Evolutionary conservation across 2,329 filamentous ascomycete genomes (phyloP).

Genomic region (Neopestalotiopsis sp.): DNA sequence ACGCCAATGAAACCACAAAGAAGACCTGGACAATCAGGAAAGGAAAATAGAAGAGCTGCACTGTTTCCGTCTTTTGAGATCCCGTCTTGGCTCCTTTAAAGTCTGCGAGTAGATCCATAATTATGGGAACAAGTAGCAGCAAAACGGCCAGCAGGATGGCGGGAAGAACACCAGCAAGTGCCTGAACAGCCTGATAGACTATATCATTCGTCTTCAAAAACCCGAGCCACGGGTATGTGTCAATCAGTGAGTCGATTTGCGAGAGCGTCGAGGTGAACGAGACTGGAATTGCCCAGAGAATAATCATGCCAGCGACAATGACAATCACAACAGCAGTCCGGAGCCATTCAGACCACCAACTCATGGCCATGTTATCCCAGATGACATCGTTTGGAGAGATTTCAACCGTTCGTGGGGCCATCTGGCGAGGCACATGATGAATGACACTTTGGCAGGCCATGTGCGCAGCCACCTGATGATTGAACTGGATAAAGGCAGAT

Average conservation of each 20-base stretch:
- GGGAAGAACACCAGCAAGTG: conserved; percentile 85
- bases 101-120: conserved; percentile 74
- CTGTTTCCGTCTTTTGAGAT: conserved; percentile 77
- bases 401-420: conserved; percentile 92
- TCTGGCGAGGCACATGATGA: conserved; percentile 90
- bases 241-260: conserved; percentile 74
- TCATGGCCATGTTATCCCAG: conserved; percentile 97
- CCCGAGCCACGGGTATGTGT: conserved; percentile 68
- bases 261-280: conserved; percentile 85
- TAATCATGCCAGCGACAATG: conserved; percentile 75
- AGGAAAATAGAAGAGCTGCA: conserved; percentile 90
- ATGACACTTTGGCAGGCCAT: conserved; percentile 96
- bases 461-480: conserved; percentile 94
- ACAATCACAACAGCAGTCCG: conserved; percentile 70
- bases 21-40: conserved; percentile 97
- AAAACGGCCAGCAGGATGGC: conserved; percentile 78
- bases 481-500: conserved; percentile 98
- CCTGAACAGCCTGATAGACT: conserved; percentile 66
- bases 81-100: conserved; percentile 85
- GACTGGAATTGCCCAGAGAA: conserved; percentile 91
- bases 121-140: conserved; percentile 79
- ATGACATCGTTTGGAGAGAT: conserved; percentile 91
- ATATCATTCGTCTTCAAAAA: conserved; percentile 68
- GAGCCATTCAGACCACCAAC: conserved; percentile 90
- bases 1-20: conserved; percentile 86